Conservation (phyloP, 164 flowering plant genomes). For the Buxus sempervirens region DNA sequence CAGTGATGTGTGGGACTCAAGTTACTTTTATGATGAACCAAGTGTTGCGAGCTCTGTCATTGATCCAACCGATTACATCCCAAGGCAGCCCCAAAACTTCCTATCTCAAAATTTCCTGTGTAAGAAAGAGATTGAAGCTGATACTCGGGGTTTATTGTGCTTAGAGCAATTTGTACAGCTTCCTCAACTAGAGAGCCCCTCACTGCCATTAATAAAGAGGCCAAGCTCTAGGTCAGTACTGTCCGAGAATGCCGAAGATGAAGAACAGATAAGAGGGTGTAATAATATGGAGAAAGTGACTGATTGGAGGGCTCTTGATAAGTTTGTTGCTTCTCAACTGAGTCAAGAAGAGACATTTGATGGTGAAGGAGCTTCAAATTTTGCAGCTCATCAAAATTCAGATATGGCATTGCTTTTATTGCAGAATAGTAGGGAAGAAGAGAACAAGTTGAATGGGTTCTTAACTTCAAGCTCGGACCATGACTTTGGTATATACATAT, state of each 20-base stretch:
- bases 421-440: conserved; percentile 27
- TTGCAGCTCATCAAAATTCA: conserved; percentile 25
- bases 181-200: conserved; percentile 56
- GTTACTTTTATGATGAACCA: conserved; percentile 51
- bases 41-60: conserved; percentile 1
- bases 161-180: conserved; percentile 44
- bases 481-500: conserved; percentile 72
- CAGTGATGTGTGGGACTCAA: conserved; percentile 43
- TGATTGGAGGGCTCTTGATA: conserved; percentile 91
- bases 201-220: not conserved
- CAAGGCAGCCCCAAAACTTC: conserved; percentile 34
- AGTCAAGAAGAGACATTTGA: conserved; percentile 61
- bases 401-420: conserved; percentile 49
- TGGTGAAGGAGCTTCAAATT: conserved; percentile 29
- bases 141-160: conserved; percentile 19
- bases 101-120: conserved; percentile 15
- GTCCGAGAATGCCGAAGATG: conserved; percentile 31
- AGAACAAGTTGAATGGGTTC: conserved; percentile 15
- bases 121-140: conserved; percentile 42
- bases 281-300: conserved; percentile 45
- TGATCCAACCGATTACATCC: conserved; percentile 29
- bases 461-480: conserved; percentile 35
- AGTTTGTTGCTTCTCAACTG: conserved; percentile 91
- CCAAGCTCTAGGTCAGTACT: conserved; percentile 24
- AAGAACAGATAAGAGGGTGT: conserved; percentile 14